Evolutionary conservation across 495 filamentous ascomycete genomes (phyloP).

Genomic region (Tuber aestivum): DNA sequence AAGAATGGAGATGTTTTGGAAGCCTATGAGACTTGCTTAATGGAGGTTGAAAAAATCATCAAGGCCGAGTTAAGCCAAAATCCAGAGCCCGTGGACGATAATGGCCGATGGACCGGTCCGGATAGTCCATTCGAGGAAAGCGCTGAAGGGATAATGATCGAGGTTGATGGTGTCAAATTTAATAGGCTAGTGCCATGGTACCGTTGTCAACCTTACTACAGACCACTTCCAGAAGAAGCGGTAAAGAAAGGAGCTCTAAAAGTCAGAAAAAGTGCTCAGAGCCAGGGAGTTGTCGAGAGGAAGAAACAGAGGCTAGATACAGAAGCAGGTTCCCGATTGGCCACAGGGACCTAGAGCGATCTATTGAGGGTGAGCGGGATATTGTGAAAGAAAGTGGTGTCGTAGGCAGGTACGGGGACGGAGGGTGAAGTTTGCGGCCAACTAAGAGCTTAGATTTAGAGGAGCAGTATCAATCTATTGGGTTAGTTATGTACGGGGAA

Average conservation of each 20-base stretch:
- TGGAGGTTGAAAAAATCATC: conserved; percentile 62
- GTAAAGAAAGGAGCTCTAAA: conserved; percentile 70
- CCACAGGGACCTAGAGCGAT: conserved; percentile 6
- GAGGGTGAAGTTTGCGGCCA: neutral
- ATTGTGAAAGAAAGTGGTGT: neutral
- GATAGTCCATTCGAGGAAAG: conserved; percentile 42
- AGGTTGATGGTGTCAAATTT: conserved; percentile 21
- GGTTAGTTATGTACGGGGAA: neutral
- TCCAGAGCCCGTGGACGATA: conserved; percentile 52
- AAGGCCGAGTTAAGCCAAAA: conserved; percentile 61
- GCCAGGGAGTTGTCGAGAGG: conserved; percentile 7
- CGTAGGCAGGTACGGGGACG: neutral
- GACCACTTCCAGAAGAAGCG: conserved; percentile 85
- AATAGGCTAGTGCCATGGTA: conserved; percentile 61
- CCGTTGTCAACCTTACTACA: conserved; percentile 84
- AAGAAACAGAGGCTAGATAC: conserved; percentile 27
- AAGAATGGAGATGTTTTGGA: conserved; percentile 42
- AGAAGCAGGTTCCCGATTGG: conserved; percentile 17
- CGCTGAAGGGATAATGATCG: conserved; percentile 39
- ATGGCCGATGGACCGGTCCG: conserved; percentile 39
- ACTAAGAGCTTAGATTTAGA: neutral
- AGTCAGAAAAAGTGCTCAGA: conserved; percentile 49
- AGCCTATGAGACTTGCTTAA: conserved; percentile 65
- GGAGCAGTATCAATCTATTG: neutral
- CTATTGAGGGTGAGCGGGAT: neutral